phyloP scores from a whole-genome alignment of 31 red algal genomes.

The Asparagopsis taxiformis region DNA sequence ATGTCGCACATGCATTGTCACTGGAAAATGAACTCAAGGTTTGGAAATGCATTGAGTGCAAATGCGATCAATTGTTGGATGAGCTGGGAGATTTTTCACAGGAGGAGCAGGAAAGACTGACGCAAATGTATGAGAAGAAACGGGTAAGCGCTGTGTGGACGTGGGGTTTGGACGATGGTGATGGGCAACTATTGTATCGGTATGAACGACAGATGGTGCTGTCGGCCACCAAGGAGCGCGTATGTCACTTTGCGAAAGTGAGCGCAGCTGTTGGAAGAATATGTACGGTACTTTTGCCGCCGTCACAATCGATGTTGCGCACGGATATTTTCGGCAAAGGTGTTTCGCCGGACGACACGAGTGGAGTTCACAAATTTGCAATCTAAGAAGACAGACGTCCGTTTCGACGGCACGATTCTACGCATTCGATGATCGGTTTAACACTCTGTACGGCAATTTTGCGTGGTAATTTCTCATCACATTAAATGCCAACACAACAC shows the following conservation, averaged over 20 bases:
- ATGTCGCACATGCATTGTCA: not conserved
- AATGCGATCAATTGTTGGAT: conserved; percentile 17
- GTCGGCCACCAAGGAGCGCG: conserved; percentile 23
- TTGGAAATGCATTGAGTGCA: conserved; percentile 24
- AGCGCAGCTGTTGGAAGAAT: conserved; percentile 43
- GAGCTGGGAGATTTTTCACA: conserved; percentile 18
- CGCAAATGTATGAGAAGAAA: not conserved
- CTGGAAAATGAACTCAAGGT: conserved; percentile 32
- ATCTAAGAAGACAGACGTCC: too few species aligned
- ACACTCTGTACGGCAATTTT: too few species aligned
- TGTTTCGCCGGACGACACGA: not conserved
- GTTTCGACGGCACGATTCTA: too few species aligned
- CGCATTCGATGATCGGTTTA: too few species aligned
- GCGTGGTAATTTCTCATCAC: too few species aligned
- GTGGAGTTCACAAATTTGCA: conserved; percentile 7
- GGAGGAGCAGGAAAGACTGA: conserved; percentile 12
- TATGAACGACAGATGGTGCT: conserved; percentile 36
- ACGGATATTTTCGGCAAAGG: conserved; percentile 28
- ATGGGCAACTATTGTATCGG: conserved; percentile 45
- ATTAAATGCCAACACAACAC: too few species aligned
- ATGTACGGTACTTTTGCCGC: conserved; percentile 55
- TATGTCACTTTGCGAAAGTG: conserved; percentile 44
- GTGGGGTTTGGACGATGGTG: conserved; percentile 12
- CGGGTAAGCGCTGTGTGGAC: conserved; percentile 38
- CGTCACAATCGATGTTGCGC: conserved; percentile 47